These are phyloP conservation scores for Neopestalotiopsis sp. DNA, from an alignment of 2,329 filamentous ascomycete genomes.

Conservation along the genomic window DNA sequence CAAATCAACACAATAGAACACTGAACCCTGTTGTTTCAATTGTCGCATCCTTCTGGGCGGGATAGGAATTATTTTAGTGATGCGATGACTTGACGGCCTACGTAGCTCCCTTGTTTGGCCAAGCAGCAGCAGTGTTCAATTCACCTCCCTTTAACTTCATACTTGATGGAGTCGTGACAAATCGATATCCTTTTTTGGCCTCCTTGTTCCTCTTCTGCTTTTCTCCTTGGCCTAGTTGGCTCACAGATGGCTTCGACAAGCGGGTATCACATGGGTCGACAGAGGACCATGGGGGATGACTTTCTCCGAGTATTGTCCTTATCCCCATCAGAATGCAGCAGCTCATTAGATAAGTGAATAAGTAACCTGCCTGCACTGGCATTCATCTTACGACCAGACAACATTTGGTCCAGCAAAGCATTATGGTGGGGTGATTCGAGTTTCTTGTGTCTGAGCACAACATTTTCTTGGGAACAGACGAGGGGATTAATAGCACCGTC, in stretches of 20 bases:
- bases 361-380: not conserved
- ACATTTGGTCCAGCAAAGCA: conserved; percentile 10
- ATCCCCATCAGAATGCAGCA: not conserved
- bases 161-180: not conserved
- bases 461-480: not conserved
- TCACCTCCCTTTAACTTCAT: not conserved
- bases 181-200: not conserved
- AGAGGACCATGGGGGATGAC: not conserved
- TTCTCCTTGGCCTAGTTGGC: not conserved
- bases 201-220: not conserved
- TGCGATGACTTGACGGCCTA: too few relatives aligned
- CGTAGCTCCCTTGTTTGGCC: too few relatives aligned
- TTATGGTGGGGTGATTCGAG: not conserved
- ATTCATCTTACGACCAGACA: not conserved
- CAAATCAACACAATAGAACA: not conserved
- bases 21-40: not conserved
- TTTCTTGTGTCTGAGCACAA: not conserved
- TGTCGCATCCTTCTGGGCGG: not conserved
- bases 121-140: not conserved
- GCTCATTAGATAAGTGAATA: not conserved
- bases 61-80: too few relatives aligned
- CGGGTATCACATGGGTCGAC: too few relatives aligned
- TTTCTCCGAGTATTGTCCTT: not conserved
- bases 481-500: not conserved
- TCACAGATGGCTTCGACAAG: not conserved